phyloP scores from a whole-genome alignment of 345 rosid species.

The Hevea brasiliensis region DNA sequence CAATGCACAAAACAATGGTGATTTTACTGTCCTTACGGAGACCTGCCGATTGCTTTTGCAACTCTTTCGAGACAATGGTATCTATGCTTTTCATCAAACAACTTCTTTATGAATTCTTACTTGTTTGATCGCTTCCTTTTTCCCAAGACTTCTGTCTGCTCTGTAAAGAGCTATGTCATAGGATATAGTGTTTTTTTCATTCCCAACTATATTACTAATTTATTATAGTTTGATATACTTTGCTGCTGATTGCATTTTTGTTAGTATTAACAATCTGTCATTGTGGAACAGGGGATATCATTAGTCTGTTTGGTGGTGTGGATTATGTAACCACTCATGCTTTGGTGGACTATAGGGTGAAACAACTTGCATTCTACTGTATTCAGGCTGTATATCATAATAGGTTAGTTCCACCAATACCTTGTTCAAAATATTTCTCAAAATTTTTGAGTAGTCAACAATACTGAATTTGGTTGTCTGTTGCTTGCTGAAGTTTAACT shows the following conservation, averaged over 20 bases:
- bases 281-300: conserved; percentile 62
- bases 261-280: conserved; percentile 20
- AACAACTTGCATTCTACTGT: conserved; percentile 64
- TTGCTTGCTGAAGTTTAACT: conserved; percentile 3
- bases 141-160: background rate
- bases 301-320: conserved; percentile 63
- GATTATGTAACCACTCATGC: conserved; percentile 46
- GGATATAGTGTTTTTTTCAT: background rate
- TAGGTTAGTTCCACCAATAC: conserved; percentile 47
- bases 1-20: conserved; percentile 53
- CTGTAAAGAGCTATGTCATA: background rate
- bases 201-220: background rate
- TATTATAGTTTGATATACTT: background rate
- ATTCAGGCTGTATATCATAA: conserved; percentile 75
- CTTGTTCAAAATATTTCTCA: conserved; percentile 5
- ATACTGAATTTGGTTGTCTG: conserved; percentile 10
- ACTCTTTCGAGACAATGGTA: conserved; percentile 57
- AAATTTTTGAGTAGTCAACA: background rate
- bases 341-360: conserved; percentile 80
- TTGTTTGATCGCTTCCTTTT: background rate
- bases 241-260: conserved; percentile 18
- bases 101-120: background rate
- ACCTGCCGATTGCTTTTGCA: conserved; percentile 58
- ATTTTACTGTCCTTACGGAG: conserved; percentile 63
- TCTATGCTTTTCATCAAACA: conserved; percentile 5